phyloP scores from a whole-genome alignment of 768 basidiomycete species.

The Hypsizygus marmoreus region DNA sequence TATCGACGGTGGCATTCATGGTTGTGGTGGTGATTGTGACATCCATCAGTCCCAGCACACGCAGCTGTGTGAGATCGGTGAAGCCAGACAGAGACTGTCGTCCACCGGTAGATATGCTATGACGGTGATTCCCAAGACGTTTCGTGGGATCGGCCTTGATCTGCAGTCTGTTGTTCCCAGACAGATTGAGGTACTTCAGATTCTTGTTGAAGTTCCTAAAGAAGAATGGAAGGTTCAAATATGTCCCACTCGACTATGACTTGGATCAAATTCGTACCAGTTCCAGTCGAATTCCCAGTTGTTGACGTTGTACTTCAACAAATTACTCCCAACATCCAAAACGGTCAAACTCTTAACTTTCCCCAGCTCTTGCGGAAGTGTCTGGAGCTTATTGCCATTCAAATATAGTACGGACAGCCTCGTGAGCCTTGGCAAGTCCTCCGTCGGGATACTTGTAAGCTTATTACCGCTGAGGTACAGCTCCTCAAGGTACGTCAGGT shows the following conservation, averaged over 20 bases:
- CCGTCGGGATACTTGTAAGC: constrained; percentile 84
- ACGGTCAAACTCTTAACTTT: constrained; percentile 77
- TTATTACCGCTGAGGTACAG: constrained; percentile 96
- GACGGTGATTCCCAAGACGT: constrained; percentile 29
- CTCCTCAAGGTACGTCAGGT: constrained; percentile 73
- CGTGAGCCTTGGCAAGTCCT: constrained; percentile 76
- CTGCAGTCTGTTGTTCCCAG: constrained; percentile 94
- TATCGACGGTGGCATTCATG: constrained; percentile 50
- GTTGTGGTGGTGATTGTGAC: constrained; percentile 78
- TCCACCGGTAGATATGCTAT: constrained; percentile 21
- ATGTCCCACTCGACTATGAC: not conserved
- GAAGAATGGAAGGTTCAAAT: not conserved
- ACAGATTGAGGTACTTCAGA: constrained; percentile 92
- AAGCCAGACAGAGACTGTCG: constrained; percentile 74
- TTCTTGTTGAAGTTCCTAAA: constrained; percentile 94
- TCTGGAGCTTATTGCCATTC: constrained; percentile 93
- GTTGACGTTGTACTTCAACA: constrained; percentile 94
- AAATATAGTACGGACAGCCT: constrained; percentile 77
- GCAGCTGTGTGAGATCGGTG: constrained; percentile 79
- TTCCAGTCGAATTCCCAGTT: constrained; percentile 99
- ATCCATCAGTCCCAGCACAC: constrained; percentile 96
- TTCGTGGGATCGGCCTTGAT: constrained; percentile 76
- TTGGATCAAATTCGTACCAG: constrained; percentile 58
- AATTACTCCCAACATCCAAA: constrained; percentile 92
- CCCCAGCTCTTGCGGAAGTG: constrained; percentile 86